Evolutionary conservation across 495 filamentous ascomycete species (phyloP).

Genomic region (Daldinia caldariorum): DNA sequence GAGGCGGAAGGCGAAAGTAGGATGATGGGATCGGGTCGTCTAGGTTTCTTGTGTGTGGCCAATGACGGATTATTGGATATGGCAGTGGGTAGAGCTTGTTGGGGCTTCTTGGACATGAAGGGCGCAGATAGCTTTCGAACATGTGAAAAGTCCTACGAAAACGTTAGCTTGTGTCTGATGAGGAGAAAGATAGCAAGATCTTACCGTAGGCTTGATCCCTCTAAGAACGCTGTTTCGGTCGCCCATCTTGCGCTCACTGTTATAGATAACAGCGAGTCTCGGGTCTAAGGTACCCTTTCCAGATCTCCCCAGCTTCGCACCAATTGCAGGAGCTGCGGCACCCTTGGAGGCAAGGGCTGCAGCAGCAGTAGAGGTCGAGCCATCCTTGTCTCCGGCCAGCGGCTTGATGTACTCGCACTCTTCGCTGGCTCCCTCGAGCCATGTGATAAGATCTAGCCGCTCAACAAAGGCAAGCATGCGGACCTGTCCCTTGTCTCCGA

Average conservation of each 20-base stretch:
- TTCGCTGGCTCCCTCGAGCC: slow-evolving; percentile 88
- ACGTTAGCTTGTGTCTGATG: slow-evolving; percentile 5
- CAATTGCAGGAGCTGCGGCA: slow-evolving; percentile 60
- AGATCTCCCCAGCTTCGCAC: slow-evolving; percentile 54
- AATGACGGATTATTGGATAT: slow-evolving; percentile 52
- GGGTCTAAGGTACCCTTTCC: slow-evolving; percentile 76
- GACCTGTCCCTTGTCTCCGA: slow-evolving; percentile 70
- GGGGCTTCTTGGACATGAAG: slow-evolving; percentile 75
- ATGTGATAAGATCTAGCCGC: slow-evolving; percentile 87
- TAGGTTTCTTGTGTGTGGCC: slow-evolving; percentile 60
- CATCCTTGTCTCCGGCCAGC: slow-evolving; percentile 69
- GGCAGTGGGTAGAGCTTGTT: slow-evolving; percentile 47
- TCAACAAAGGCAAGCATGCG: slow-evolving; percentile 90
- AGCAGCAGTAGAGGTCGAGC: slow-evolving; percentile 57
- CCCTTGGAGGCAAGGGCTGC: slow-evolving; percentile 60
- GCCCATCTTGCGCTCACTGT: slow-evolving; percentile 87
- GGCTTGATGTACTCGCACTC: slow-evolving; percentile 92
- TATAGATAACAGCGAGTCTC: slow-evolving; percentile 85
- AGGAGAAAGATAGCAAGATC: slow-evolving; percentile 42
- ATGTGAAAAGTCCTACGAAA: slow-evolving; percentile 87
- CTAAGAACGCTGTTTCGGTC: slow-evolving; percentile 89
- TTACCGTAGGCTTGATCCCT: slow-evolving; percentile 89
- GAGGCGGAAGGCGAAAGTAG: slow-evolving; percentile 98
- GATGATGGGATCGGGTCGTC: slow-evolving; percentile 92
- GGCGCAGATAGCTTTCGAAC: slow-evolving; percentile 85